phyloP scores from a whole-genome alignment of 2,329 filamentous ascomycete genomes.

The Beauveria rudraprayagi region DNA sequence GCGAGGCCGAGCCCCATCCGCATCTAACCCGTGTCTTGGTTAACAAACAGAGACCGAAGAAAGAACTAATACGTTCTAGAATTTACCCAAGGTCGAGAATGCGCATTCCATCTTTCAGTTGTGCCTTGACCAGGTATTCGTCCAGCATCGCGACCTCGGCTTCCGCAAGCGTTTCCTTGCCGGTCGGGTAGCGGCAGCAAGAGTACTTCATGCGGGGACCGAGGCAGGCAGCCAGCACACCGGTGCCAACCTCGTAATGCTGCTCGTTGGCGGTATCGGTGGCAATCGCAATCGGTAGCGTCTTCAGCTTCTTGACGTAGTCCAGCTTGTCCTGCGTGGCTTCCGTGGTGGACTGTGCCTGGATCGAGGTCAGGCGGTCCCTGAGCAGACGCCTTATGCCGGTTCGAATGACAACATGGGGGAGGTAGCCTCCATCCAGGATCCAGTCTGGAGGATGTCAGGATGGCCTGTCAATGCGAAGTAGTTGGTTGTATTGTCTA shows the following conservation, averaged over 20 bases:
- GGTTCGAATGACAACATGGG: slow-evolving; percentile 51
- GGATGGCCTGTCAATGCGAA: not conserved
- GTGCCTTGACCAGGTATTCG: slow-evolving; percentile 53
- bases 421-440: slow-evolving; percentile 58
- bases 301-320: slow-evolving; percentile 52
- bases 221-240: slow-evolving; percentile 51
- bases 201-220: slow-evolving; percentile 68
- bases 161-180: slow-evolving; percentile 53
- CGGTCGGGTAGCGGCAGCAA: slow-evolving; percentile 56
- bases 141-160: slow-evolving; percentile 61
- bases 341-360: slow-evolving; percentile 41
- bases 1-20: slow-evolving; percentile 58
- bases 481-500: too few species aligned
- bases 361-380: slow-evolving; percentile 50
- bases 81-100: slow-evolving; percentile 54
- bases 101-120: slow-evolving; percentile 49
- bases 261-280: slow-evolving; percentile 58
- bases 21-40: slow-evolving; percentile 36
- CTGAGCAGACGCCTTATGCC: slow-evolving; percentile 59
- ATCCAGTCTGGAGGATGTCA: slow-evolving; percentile 37
- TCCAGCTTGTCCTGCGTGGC: slow-evolving; percentile 53
- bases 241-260: slow-evolving; percentile 66
- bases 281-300: slow-evolving; percentile 59
- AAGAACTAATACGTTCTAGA: too few species aligned
- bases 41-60: not conserved